Conservation (phyloP, 345 rosid genomes). For the Eucalyptus victrix region DNA sequence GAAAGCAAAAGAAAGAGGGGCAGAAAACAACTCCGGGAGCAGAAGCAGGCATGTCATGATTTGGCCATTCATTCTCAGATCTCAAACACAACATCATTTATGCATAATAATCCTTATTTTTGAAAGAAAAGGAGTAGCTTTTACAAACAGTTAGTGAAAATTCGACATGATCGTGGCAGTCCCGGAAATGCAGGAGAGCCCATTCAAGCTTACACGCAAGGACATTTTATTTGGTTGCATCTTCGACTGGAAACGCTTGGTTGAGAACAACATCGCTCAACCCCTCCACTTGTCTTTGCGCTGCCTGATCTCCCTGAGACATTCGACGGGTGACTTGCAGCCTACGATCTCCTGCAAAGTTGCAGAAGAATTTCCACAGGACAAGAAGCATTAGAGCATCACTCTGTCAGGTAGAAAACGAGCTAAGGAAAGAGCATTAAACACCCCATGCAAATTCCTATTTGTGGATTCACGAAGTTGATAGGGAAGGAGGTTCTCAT, state of each 20-base stretch:
- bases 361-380: neutral
- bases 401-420: neutral
- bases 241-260: neutral
- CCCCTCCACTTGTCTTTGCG: slow-evolving; percentile 77
- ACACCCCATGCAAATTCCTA: neutral
- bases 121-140: neutral
- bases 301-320: slow-evolving; percentile 47
- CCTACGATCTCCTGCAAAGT: slow-evolving; percentile 42
- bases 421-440: neutral
- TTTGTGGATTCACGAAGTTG: neutral
- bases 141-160: neutral
- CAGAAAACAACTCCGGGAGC: neutral
- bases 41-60: neutral
- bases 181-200: neutral
- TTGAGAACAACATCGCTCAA: neutral
- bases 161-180: neutral
- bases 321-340: slow-evolving; percentile 50
- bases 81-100: neutral
- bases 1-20: neutral
- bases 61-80: neutral
- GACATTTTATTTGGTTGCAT: neutral
- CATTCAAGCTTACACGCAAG: neutral
- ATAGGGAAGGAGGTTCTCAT: neutral
- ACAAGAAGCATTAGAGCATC: neutral
- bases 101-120: neutral